Conservation (phyloP, 2,329 filamentous ascomycete genomes). For the Cytospora paraplurivora region DNA sequence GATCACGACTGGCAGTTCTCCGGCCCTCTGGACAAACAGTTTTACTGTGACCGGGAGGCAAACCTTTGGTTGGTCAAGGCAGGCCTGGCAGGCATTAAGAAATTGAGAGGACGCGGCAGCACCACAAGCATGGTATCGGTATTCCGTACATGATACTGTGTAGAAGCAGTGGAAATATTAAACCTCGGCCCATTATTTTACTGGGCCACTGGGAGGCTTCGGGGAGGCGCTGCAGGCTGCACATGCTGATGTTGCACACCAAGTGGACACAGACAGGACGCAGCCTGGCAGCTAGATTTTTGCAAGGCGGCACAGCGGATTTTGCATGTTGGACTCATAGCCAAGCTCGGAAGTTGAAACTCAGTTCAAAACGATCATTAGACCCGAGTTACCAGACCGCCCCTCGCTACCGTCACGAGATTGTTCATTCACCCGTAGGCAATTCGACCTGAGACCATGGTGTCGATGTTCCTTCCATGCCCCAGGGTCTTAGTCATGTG, state of each 20-base stretch:
- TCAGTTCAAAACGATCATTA: conserved; percentile 22
- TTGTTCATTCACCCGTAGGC: conserved; percentile 16
- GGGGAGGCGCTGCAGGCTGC: conserved; percentile 21
- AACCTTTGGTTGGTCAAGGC: neutral
- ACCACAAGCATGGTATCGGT: neutral
- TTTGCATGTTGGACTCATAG: conserved; percentile 15
- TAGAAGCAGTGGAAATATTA: conserved; percentile 9
- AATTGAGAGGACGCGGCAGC: neutral
- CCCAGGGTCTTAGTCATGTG: too few species aligned
- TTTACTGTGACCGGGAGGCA: neutral
- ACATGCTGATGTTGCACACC: conserved; percentile 19
- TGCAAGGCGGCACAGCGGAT: conserved; percentile 17
- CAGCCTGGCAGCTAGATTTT: conserved; percentile 4
- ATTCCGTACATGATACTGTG: neutral
- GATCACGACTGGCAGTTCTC: neutral
- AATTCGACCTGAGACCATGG: neutral
- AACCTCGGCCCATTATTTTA: conserved; percentile 11
- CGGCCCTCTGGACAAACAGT: neutral
- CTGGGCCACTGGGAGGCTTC: conserved; percentile 19
- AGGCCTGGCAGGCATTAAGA: neutral
- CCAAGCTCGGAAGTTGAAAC: conserved; percentile 26
- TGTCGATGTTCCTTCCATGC: neutral
- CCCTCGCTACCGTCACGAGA: conserved; percentile 4
- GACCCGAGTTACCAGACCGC: conserved; percentile 5
- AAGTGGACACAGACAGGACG: conserved; percentile 19